Evolutionary conservation across 2,329 filamentous ascomycete genomes (phyloP), one percentile per base, ranked within the genome.

Genomic region (Pseudogymnoascus sp.): DNA sequence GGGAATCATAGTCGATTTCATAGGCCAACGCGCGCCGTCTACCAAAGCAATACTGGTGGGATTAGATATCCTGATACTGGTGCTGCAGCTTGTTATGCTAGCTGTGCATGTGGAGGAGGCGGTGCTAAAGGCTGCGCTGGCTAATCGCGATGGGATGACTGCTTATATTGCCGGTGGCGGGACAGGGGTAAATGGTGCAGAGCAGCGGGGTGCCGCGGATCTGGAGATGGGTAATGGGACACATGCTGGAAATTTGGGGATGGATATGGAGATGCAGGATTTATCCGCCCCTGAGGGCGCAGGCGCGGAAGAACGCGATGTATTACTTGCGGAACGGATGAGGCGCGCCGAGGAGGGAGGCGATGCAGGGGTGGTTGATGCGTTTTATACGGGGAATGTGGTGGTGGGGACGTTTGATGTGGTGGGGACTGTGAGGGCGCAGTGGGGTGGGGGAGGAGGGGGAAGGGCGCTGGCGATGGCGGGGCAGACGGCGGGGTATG

Each of bases 1-100:
- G 23, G 86, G 86, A 35, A 76, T 88, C 60, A 78, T 89, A 23
- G 81, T 88, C 67, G 86, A 89, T 69, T 86, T 89, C 67, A 78
- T 89, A 67, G 86, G 86, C 12, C 86, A 89, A 71, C 81, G 81
- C 66, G 83, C 85, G 3, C 83, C 86, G 1, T 78, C 80, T 1
- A 85, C 83, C 23, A 79, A 79, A 65, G 68, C 83, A 14, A 79
- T 81, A 60, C 78, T 87, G 52, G 66, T 88, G 4, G 68, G 82
- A 2, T 72, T 84, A 45, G 86, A 89, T 70, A 23, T 82, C 6
- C 68, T 83, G 31, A 78, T 89, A 6, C 68, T 88, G 39, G 74
- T 72, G 1, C 68, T 87, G 12, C 86, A 89, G 71, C 83, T 83
- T 65, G 71, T 87, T 45, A 87, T 88, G 85, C 72, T 89, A 63